Evolutionary conservation across 2,329 filamentous ascomycete genomes (phyloP).

Genomic region (Fusarium chuoi): DNA sequence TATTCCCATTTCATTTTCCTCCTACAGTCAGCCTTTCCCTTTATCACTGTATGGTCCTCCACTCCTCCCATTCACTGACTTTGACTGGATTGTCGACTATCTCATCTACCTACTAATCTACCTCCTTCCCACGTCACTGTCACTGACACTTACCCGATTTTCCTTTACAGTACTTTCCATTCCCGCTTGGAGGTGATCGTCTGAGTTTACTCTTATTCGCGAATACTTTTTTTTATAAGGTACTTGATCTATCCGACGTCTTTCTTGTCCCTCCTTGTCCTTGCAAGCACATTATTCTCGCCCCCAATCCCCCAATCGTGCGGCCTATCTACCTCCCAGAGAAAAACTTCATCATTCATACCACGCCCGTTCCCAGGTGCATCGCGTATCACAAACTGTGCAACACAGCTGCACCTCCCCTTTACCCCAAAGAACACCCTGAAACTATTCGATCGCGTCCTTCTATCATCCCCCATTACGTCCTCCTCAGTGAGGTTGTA

Average conservation of each 20-base stretch:
- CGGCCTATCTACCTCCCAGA: constrained; percentile 15
- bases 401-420: constrained; percentile 20
- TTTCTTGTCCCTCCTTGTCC: neutral
- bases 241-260: constrained; percentile 9
- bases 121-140: constrained; percentile 15
- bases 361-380: constrained; percentile 2
- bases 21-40: constrained; percentile 6
- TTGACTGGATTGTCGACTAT: neutral
- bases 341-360: constrained; percentile 26
- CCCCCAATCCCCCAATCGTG: constrained; percentile 1
- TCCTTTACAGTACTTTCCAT: neutral
- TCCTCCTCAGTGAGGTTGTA: constrained; percentile 10
- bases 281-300: neutral
- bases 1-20: constrained; percentile 17
- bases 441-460: neutral
- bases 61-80: neutral
- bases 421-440: neutral
- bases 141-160: neutral
- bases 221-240: constrained; percentile 7
- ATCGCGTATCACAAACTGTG: constrained; percentile 26
- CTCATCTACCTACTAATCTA: neutral
- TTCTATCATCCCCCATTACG: neutral
- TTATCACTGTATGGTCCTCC: constrained; percentile 1
- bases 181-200: constrained; percentile 1
- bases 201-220: constrained; percentile 20